Evolutionary conservation across 2,329 filamentous ascomycete species (phyloP).

Genomic region (Pseudopyrenochaeta lycopersici): DNA sequence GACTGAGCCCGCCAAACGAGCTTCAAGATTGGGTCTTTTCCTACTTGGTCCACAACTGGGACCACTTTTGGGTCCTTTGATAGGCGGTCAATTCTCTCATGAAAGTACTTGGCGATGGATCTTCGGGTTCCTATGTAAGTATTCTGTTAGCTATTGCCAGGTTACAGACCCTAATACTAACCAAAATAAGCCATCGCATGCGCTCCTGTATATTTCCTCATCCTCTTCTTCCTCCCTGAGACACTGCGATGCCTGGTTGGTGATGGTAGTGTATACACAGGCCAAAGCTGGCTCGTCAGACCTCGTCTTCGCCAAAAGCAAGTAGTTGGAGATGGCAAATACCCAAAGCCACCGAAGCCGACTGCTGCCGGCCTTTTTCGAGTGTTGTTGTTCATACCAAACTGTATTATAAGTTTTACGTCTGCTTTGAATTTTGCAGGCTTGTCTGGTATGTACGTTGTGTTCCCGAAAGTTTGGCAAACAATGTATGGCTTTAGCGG

Average conservation of each 20-base stretch:
- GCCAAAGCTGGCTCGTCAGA: constrained; percentile 11
- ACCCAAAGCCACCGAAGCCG: constrained; percentile 10
- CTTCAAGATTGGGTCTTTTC: constrained; percentile 50
- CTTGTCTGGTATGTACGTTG: constrained; percentile 14
- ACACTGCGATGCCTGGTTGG: constrained; percentile 54
- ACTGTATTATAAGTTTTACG: constrained; percentile 13
- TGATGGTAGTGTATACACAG: constrained; percentile 43
- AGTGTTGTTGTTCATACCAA: constrained; percentile 14
- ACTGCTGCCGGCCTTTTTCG: constrained; percentile 4
- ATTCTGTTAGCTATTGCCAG: constrained; percentile 7
- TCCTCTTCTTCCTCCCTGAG: constrained; percentile 52
- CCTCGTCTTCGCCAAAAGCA: constrained; percentile 8
- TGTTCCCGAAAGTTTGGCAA: constrained; percentile 17
- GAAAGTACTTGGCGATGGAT: constrained; percentile 51
- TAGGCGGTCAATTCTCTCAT: constrained; percentile 49
- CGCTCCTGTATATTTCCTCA: constrained; percentile 21
- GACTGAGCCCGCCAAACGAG: constrained; percentile 46
- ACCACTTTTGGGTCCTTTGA: constrained; percentile 51
- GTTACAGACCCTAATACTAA: neutral
- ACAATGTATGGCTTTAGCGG: constrained; percentile 42
- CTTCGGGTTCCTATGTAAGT: constrained; percentile 46
- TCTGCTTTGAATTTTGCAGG: constrained; percentile 18
- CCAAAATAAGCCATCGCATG: neutral
- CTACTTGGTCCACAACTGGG: constrained; percentile 52
- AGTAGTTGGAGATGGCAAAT: constrained; percentile 5